Conservation (phyloP, 148 eudicot genomes). For the Fagopyrum esculentum region DNA sequence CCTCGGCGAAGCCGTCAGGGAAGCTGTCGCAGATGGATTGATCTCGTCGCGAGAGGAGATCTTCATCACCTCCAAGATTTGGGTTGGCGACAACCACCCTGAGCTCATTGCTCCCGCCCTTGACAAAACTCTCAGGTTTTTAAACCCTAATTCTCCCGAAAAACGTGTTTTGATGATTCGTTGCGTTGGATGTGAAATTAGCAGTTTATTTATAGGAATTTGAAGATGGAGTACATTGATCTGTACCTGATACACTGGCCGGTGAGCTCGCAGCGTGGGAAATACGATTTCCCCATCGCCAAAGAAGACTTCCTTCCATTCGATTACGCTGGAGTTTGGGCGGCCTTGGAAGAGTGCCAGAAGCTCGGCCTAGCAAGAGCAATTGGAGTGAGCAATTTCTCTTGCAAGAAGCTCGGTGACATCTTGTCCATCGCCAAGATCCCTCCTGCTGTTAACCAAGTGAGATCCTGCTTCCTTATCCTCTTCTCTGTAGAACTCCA, state of each 20-base stretch:
- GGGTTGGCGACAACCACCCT: conserved; percentile 38
- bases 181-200: neutral
- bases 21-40: conserved; percentile 38
- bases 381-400: conserved; percentile 81
- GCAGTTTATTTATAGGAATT: conserved; percentile 30
- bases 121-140: conserved; percentile 37
- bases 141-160: neutral
- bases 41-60: conserved; percentile 49
- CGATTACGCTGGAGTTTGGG: conserved; percentile 56
- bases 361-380: conserved; percentile 58
- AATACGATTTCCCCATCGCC: conserved; percentile 30
- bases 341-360: conserved; percentile 66
- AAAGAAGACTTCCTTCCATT: conserved; percentile 37
- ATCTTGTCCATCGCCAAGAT: conserved; percentile 51
- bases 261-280: conserved; percentile 31
- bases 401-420: conserved; percentile 37
- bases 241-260: conserved; percentile 73
- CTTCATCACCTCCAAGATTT: conserved; percentile 60
- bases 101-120: conserved; percentile 43
- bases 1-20: conserved; percentile 36
- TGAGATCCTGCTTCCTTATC: conserved; percentile 11
- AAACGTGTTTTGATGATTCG: neutral
- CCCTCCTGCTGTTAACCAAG: conserved; percentile 80
- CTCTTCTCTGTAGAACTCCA: neutral
- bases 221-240: conserved; percentile 59